phyloP scores from a whole-genome alignment of 306 rosid genomes.

The Boehmeria nivea region DNA sequence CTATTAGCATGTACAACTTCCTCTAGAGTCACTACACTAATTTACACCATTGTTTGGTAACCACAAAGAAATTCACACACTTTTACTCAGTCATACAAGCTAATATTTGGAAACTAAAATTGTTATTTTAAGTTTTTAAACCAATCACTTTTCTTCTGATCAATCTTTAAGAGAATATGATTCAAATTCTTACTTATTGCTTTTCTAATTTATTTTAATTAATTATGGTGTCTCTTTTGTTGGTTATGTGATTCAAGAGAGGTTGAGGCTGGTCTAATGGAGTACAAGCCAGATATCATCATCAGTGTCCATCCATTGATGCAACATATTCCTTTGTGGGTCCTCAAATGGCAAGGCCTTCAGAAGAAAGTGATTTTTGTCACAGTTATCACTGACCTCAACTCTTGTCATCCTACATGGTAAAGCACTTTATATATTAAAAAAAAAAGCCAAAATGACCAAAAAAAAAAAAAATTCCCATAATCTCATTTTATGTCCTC shows the following conservation, averaged over 20 bases:
- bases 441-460: no score
- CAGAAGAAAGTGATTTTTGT: conserved; percentile 85
- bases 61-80: no score
- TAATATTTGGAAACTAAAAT: no score
- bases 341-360: conserved; percentile 97
- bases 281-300: conserved; percentile 86
- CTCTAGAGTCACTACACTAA: no score
- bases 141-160: no score
- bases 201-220: no score
- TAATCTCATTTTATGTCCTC: background rate
- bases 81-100: no score
- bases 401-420: conserved; percentile 95
- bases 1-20: no score
- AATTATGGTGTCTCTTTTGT: conserved; percentile 7
- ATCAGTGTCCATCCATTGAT: conserved; percentile 96
- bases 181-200: background rate
- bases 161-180: conserved; percentile 2
- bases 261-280: conserved; percentile 97
- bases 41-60: no score
- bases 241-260: conserved; percentile 49
- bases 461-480: no score
- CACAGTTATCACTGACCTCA: conserved; percentile 87
- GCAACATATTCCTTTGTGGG: conserved; percentile 99
- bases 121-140: no score
- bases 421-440: no score